phyloP scores from a whole-genome alignment of 129 eudicot species.

The Pulicaria dysenterica region DNA sequence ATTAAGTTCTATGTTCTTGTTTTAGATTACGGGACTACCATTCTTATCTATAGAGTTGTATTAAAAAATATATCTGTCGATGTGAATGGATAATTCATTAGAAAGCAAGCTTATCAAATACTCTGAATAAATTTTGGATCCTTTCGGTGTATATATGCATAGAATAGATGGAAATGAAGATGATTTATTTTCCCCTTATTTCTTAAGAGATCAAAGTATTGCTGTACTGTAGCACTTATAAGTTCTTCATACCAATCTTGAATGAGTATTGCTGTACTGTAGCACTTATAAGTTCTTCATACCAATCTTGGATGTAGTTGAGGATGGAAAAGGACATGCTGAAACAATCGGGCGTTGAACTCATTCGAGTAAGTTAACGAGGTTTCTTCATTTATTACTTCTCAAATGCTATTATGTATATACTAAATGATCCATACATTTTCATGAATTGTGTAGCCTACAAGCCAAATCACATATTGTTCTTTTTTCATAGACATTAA shows the following conservation, averaged over 20 bases:
- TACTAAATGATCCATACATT: constrained; percentile 22
- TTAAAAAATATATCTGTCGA: not conserved
- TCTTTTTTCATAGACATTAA: not conserved
- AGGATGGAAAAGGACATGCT: constrained; percentile 75
- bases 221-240: not conserved
- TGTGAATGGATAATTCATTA: constrained; percentile 23
- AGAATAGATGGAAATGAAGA: too few relatives aligned
- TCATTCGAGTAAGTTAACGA: constrained; percentile 60
- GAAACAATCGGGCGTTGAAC: constrained; percentile 73
- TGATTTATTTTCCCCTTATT: too few relatives aligned
- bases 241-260: constrained; percentile 9
- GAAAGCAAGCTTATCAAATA: not conserved
- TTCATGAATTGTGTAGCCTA: not conserved
- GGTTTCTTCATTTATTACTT: constrained; percentile 14
- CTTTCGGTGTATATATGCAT: not conserved
- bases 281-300: not conserved
- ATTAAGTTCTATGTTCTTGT: not conserved
- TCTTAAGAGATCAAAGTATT: not conserved
- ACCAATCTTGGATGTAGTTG: constrained; percentile 50
- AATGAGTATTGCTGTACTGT: constrained; percentile 24
- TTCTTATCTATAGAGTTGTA: not conserved
- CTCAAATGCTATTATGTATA: constrained; percentile 1
- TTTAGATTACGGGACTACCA: not conserved
- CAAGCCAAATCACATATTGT: not conserved
- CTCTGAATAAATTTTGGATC: not conserved